Base-by-base conservation (phyloP, 495 filamentous ascomycete species). In the Aspergillus nanangensis region DNA sequence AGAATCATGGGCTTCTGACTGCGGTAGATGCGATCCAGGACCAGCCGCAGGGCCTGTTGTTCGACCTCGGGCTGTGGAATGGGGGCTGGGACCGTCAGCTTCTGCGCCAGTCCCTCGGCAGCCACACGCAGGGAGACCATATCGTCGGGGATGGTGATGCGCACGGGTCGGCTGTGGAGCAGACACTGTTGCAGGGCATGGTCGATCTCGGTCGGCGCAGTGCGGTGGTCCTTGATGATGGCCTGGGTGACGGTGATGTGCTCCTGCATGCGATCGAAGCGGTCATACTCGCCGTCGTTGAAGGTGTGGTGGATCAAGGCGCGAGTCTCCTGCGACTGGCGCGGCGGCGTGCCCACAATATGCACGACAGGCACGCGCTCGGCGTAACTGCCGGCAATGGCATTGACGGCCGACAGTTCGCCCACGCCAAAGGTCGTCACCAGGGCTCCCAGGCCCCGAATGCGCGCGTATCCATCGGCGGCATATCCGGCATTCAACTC, bases 401-500 rank as follows among this genome's bases (percentile, higher is more conserved):
- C 85, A 53, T 88, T 88, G 46, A 89, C 57, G 38, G 83, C 83
- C 4, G 82, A 87, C 0, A 90, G 72, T 57, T 90, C 87, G 19
- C 87, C 87, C 15, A 90, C 85, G 19, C 87, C 87, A 47, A 88
- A 87, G 1, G 86, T 90, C 20, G 88, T 93, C 34, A 88, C 61
- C 23, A 91, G 62, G 3, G 84, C 88, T 8, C 69, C 68, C 21
- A 88, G 77, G 24, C 86, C 85, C 46, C 82, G 83, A 43, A 86
- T 68, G 20, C 87, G 72, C 21, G 87, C 84, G 58, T 90, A 90
- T 8, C 85, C 87, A 65, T 92, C 87, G 17, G 86, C 82, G 13
- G 87, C 86, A 56, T 90, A 92, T 19, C 80, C 84, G 20, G 86
- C 84, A 60, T 91, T 90, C 27, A 91, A 73, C 57, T 90, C 86